phyloP scores from a whole-genome alignment of 345 rosid genomes.

The Citrus australasica region DNA sequence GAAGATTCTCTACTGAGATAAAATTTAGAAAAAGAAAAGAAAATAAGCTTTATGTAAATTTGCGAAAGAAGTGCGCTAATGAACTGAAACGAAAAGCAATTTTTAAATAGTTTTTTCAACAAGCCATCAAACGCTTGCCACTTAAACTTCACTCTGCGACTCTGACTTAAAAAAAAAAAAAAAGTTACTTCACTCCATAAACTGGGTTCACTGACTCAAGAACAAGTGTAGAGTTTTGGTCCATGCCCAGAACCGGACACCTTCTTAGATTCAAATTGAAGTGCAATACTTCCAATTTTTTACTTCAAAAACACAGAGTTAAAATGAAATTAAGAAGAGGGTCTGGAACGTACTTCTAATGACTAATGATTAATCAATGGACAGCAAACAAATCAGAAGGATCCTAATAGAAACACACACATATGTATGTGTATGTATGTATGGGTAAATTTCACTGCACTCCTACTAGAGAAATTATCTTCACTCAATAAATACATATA shows the following conservation, averaged over 20 bases:
- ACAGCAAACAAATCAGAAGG: not conserved
- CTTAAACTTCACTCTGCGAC: not conserved
- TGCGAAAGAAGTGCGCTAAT: not conserved
- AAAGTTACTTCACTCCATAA: no score
- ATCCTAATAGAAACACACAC: not conserved
- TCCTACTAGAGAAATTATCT: no score
- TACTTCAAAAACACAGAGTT: no score
- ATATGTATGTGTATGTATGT: no score
- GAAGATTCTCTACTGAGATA: not conserved
- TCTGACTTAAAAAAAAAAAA: not conserved
- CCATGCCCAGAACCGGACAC: not conserved
- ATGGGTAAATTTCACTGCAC: no score
- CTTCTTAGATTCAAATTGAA: not conserved
- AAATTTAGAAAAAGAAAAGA: no score
- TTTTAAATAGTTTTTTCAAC: not conserved
- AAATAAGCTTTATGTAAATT: not conserved
- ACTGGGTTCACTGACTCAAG: not conserved
- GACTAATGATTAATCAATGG: not conserved
- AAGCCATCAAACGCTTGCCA: slow-evolving; percentile 17
- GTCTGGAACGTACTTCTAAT: no score
- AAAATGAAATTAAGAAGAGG: no score
- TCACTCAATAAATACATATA: no score
- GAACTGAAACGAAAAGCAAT: not conserved
- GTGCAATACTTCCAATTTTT: no score
- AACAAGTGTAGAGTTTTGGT: not conserved